phyloP scores from a whole-genome alignment of 495 filamentous ascomycete species.

The Aspergillus nanangensis region DNA sequence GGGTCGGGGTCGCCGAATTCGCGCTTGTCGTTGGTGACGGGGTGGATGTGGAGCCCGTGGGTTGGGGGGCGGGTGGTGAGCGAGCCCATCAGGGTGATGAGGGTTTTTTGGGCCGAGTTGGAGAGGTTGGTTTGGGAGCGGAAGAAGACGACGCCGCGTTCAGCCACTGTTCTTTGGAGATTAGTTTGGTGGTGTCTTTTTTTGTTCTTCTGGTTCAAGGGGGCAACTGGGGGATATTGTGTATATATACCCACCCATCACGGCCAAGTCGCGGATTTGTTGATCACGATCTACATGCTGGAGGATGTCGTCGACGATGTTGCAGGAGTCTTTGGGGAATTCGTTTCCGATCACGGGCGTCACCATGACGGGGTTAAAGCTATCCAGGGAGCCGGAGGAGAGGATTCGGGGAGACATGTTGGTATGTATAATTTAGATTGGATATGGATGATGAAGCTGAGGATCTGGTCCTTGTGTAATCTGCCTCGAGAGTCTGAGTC shows the following conservation, averaged over 20 bases:
- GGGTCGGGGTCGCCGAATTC: constrained; percentile 51
- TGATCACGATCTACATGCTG: constrained; percentile 50
- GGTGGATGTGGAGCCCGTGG: constrained; percentile 62
- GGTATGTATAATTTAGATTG: no score
- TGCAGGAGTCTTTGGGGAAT: constrained; percentile 33
- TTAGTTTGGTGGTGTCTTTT: constrained; percentile 1
- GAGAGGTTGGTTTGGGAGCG: constrained; percentile 57
- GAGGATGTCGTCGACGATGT: constrained; percentile 50
- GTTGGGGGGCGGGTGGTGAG: constrained; percentile 53
- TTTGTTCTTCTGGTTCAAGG: neutral
- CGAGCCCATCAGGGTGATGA: constrained; percentile 53
- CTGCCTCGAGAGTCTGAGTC: no score
- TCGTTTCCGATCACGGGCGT: constrained; percentile 51
- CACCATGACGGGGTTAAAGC: neutral
- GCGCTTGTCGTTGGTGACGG: constrained; percentile 46
- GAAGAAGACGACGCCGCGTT: constrained; percentile 73
- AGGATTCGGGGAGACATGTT: neutral
- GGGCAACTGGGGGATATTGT: no score
- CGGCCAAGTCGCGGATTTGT: constrained; percentile 54
- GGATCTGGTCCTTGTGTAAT: no score
- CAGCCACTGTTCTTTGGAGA: constrained; percentile 60
- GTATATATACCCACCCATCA: constrained; percentile 29
- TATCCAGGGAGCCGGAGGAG: constrained; percentile 3
- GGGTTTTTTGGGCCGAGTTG: constrained; percentile 57
- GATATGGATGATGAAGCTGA: no score